Conservation (phyloP, 495 filamentous ascomycete genomes). For the Xylaria telfairii region DNA sequence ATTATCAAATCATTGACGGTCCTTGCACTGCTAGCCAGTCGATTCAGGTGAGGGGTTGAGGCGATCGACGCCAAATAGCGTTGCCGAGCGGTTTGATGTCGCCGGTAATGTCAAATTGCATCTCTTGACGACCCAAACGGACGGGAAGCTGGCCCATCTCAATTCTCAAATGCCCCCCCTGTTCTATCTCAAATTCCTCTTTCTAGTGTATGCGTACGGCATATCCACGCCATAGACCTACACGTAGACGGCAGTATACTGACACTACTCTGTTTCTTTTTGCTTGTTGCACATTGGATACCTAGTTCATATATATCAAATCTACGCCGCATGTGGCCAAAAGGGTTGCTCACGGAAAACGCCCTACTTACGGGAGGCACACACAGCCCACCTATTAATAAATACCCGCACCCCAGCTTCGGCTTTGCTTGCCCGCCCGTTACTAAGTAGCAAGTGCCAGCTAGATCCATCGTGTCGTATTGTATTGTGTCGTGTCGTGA, state of each 20-base stretch:
- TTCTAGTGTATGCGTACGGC: not conserved
- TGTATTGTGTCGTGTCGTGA: not conserved
- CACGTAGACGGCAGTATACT: slow-evolving; percentile 12
- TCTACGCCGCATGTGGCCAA: slow-evolving; percentile 17
- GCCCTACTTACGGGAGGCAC: slow-evolving; percentile 16
- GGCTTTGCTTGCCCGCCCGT: slow-evolving; percentile 7
- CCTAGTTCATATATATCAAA: slow-evolving; percentile 21
- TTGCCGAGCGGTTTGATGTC: slow-evolving; percentile 10
- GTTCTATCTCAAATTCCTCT: slow-evolving; percentile 25
- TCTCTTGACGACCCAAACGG: not conserved
- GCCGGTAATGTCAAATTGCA: slow-evolving; percentile 20
- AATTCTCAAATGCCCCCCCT: slow-evolving; percentile 21
- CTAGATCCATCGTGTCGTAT: not conserved
- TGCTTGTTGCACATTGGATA: not conserved
- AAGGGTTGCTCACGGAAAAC: slow-evolving; percentile 21
- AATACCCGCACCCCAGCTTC: slow-evolving; percentile 20
- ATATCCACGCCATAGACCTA: no score
- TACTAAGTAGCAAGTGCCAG: slow-evolving; percentile 12
- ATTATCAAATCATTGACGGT: slow-evolving; percentile 20
- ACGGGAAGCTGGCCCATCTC: slow-evolving; percentile 9
- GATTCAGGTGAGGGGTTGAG: slow-evolving; percentile 15
- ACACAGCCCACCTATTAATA: slow-evolving; percentile 25
- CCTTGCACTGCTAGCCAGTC: not conserved
- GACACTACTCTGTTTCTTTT: not conserved
- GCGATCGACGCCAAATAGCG: slow-evolving; percentile 5